Conservation (phyloP, 2,329 filamentous ascomycete genomes). For the Ascochyta clinopodiicola region DNA sequence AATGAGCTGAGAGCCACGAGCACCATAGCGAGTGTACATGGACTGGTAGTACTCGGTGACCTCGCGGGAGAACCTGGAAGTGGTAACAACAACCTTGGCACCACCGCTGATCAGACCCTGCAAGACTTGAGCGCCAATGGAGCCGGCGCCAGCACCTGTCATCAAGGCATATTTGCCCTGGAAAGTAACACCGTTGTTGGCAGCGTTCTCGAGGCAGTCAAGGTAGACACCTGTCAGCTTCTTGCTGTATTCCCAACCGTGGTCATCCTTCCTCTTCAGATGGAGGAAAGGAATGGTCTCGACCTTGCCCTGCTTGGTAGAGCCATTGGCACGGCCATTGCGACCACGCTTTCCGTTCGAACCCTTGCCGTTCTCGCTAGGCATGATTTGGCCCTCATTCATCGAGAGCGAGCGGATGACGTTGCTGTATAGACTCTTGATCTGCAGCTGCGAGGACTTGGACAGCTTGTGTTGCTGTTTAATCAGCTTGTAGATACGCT, state of each 20-base stretch:
- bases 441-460: conserved; percentile 94
- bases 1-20: conserved; percentile 92
- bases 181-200: conserved; percentile 86
- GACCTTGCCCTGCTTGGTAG: conserved; percentile 80
- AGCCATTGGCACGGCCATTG: conserved; percentile 59
- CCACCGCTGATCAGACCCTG: conserved; percentile 96
- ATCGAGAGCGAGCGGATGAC: conserved; percentile 93
- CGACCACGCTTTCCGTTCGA: conserved; percentile 64
- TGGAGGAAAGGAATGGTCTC: conserved; percentile 98
- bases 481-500: conserved; percentile 96
- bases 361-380: conserved; percentile 78
- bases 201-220: conserved; percentile 88
- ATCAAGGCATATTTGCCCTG: conserved; percentile 95
- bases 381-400: conserved; percentile 97
- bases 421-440: conserved; percentile 93
- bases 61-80: conserved; percentile 92
- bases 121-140: conserved; percentile 95
- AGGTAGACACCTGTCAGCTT: conserved; percentile 94
- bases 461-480: conserved; percentile 98
- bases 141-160: conserved; percentile 97
- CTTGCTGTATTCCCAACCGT: conserved; percentile 99
- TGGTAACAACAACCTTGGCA: conserved; percentile 95
- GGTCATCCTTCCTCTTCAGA: conserved; percentile 88
- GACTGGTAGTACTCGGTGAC: conserved; percentile 99
- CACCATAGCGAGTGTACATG: conserved; percentile 95